Conservation (phyloP, 257 asterid species). For the Solanum piurae region DNA sequence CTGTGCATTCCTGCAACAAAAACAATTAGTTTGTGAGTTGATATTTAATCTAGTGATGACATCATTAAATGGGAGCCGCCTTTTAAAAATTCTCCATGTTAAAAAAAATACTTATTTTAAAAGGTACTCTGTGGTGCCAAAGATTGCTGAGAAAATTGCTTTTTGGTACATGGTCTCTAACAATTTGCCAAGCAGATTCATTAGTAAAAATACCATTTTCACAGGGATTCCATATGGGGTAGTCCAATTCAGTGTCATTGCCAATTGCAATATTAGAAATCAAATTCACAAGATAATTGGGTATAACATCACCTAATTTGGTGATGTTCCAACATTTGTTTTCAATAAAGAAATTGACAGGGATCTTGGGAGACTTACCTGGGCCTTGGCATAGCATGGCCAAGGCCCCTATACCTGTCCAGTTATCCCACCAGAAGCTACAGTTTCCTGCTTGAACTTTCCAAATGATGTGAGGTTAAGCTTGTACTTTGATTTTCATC, state of each 20-base stretch:
- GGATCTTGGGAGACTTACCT: too few relatives aligned
- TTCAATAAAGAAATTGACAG: too few relatives aligned
- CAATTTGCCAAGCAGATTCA: background rate
- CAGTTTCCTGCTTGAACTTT: background rate
- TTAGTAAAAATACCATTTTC: background rate
- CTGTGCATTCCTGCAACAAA: background rate
- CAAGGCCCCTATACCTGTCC: too few relatives aligned
- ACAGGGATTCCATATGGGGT: background rate
- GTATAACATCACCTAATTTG: too few relatives aligned
- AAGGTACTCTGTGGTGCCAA: too few relatives aligned
- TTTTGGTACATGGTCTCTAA: background rate
- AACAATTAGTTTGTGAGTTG: background rate
- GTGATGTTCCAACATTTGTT: too few relatives aligned
- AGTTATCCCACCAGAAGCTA: too few relatives aligned
- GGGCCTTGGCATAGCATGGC: too few relatives aligned
- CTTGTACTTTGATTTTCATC: background rate
- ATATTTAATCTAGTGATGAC: background rate
- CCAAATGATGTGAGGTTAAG: background rate
- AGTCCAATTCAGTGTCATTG: background rate
- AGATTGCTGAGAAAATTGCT: too few relatives aligned
- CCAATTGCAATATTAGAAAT: background rate
- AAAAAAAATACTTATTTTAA: too few relatives aligned
- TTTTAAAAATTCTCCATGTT: background rate
- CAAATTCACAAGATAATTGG: too few relatives aligned
- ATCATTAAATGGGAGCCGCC: background rate